phyloP scores from a whole-genome alignment of 2,329 filamentous ascomycete species.

The Botrytis squamosa region DNA sequence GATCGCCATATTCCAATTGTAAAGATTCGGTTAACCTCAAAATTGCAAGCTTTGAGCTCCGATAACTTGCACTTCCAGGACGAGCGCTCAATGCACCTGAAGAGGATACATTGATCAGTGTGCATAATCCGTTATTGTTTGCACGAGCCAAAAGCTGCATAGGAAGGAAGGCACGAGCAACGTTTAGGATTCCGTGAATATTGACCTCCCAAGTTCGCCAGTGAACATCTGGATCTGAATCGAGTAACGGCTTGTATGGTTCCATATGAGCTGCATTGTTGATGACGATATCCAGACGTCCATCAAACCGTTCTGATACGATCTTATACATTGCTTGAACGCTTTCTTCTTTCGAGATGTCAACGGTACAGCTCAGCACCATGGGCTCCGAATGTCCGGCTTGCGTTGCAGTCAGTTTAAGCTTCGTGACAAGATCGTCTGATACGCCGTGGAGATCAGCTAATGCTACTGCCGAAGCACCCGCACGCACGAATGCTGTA shows the following conservation, averaged over 20 bases:
- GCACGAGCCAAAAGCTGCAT: slow-evolving; percentile 23
- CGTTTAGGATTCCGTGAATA: slow-evolving; percentile 25
- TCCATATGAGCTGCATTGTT: slow-evolving; percentile 31
- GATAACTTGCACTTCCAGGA: slow-evolving; percentile 45
- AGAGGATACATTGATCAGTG: slow-evolving; percentile 49
- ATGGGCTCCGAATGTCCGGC: slow-evolving; percentile 1
- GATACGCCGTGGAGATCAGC: slow-evolving; percentile 1
- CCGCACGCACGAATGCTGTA: slow-evolving; percentile 14
- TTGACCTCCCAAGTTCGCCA: slow-evolving; percentile 31
- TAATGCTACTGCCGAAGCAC: slow-evolving; percentile 16
- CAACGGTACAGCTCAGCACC: slow-evolving; percentile 6
- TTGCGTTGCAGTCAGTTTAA: slow-evolving; percentile 12
- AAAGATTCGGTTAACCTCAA: slow-evolving; percentile 51
- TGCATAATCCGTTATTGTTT: slow-evolving; percentile 39
- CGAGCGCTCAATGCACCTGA: slow-evolving; percentile 42
- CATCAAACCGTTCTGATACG: slow-evolving; percentile 9
- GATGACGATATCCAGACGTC: slow-evolving; percentile 30
- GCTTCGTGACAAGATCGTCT: background rate
- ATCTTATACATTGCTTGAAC: slow-evolving; percentile 5
- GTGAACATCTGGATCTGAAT: slow-evolving; percentile 23
- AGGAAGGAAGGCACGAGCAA: slow-evolving; percentile 26
- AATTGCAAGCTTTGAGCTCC: slow-evolving; percentile 50
- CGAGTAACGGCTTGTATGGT: slow-evolving; percentile 17
- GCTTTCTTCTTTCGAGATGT: background rate
- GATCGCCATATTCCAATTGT: slow-evolving; percentile 45